Conservation (phyloP, 1,284 basidiomycete species). For the Xerocomus subilludens region DNA sequence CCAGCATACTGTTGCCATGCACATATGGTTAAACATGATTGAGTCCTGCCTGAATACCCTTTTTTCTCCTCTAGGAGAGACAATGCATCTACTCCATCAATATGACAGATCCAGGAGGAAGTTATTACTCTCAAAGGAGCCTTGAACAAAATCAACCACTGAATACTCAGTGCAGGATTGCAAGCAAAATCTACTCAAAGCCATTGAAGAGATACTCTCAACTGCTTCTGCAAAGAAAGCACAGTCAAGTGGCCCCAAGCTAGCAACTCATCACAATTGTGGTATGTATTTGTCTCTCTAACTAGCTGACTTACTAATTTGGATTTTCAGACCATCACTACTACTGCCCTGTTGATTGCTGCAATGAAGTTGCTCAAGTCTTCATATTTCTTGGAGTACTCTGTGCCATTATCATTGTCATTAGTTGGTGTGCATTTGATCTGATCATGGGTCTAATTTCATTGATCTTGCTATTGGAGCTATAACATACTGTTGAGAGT, state of each 20-base stretch:
- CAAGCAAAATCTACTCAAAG: neutral
- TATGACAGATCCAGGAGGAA: neutral
- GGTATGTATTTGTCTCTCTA: neutral
- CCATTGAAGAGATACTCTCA: neutral
- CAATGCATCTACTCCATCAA: neutral
- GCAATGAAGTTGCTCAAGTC: neutral
- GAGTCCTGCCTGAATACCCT: neutral
- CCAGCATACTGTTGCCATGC: neutral
- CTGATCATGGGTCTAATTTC: constrained; percentile 12
- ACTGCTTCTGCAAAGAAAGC: neutral
- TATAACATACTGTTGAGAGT: too few relatives aligned
- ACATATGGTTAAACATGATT: neutral
- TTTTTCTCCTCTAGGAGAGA: too few relatives aligned
- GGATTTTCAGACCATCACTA: constrained; percentile 1
- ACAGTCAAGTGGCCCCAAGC: neutral
- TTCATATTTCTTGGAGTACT: constrained; percentile 18
- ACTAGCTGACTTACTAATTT: neutral
- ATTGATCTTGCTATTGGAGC: too few relatives aligned
- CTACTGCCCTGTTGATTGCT: neutral
- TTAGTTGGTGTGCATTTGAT: neutral
- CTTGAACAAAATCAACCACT: neutral
- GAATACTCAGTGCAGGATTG: neutral
- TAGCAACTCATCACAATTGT: neutral
- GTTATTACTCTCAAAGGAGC: neutral
- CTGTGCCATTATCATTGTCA: neutral